phyloP scores from a whole-genome alignment of 768 basidiomycete species.

The Cantharellus cinnabarinus region DNA sequence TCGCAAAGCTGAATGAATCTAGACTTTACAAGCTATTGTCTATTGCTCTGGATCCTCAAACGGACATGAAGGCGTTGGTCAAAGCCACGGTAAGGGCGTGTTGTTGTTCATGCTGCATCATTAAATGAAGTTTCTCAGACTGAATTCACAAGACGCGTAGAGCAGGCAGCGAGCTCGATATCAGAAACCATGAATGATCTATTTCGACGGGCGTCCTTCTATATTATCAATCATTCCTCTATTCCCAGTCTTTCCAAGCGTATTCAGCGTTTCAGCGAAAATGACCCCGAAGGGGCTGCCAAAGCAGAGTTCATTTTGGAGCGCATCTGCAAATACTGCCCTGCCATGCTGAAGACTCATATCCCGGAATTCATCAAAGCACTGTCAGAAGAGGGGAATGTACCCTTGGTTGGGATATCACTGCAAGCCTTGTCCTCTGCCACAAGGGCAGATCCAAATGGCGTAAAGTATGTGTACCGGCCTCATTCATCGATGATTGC shows the following conservation, averaged over 20 bases:
- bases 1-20: conserved; percentile 73
- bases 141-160: conserved; percentile 61
- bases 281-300: not conserved
- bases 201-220: conserved; percentile 47
- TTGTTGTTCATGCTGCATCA: not conserved
- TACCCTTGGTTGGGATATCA: conserved; percentile 36
- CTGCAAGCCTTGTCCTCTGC: conserved; percentile 62
- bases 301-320: conserved; percentile 10
- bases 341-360: conserved; percentile 54
- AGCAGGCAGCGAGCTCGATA: conserved; percentile 41
- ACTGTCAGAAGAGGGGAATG: conserved; percentile 36
- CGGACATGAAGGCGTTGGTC: conserved; percentile 57
- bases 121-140: conserved; percentile 21
- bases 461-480: conserved; percentile 34
- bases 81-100: conserved; percentile 41
- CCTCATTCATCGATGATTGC: conserved; percentile 35
- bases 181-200: conserved; percentile 48
- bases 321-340: conserved; percentile 53
- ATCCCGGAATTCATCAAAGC: conserved; percentile 55
- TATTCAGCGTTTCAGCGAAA: conserved; percentile 25
- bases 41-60: conserved; percentile 64
- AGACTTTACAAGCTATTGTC: conserved; percentile 71
- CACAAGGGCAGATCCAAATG: conserved; percentile 18
- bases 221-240: conserved; percentile 67
- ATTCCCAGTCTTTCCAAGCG: conserved; percentile 63